Evolutionary conservation across 495 filamentous ascomycete species (phyloP), one percentile per base, ranked within the genome.

Genomic region (Choiromyces venosus): DNA sequence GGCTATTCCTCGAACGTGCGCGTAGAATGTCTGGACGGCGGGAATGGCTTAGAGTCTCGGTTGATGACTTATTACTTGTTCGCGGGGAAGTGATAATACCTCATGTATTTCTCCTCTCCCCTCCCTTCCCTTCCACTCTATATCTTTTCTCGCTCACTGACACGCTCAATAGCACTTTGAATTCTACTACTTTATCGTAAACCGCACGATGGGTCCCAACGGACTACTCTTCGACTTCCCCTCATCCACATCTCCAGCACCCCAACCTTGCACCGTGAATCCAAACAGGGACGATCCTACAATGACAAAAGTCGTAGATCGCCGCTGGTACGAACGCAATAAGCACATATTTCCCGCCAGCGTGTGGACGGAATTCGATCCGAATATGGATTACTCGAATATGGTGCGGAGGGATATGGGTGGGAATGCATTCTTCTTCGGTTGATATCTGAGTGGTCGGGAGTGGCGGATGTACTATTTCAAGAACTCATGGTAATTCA

Each of bases 271-370:
- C 21, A 12, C 42, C 12, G 69, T 75, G 9, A 78, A 74, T 39
- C 67, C 74, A 9, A 80, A 70, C 37, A 86, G 87, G 40, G 92
- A 96, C 70, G 94, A 98, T 74, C 89, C 93, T 0, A 87, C 88
- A 4, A 85, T 92, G 71, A 99, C 95, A 36, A 98, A 97, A 82
- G 95, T 98, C 10, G 95, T 99, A 2, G 95, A 99, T 84, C 86
- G 95, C 65, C 84, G 95, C 71, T 99, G 95, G 95, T 99, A 97
- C 81, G 92, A 97, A 84, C 86, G 89, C 76, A 96, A 98, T 82
- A 99, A 98, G 82, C 95, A 99, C 77, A 97, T 98, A 66, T 98
- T 93, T 82, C 95, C 95, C 0, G 95, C 94, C 8, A 97, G 92
- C 81, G 86, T 95, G 21, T 99, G 95, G 95, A 92, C 93, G 73